A percentile compares a stretch with the other conserved stretches of the same genome.
Conservation (phyloP, 768 basidiomycete species). For the Pisolithus orientalis region DNA sequence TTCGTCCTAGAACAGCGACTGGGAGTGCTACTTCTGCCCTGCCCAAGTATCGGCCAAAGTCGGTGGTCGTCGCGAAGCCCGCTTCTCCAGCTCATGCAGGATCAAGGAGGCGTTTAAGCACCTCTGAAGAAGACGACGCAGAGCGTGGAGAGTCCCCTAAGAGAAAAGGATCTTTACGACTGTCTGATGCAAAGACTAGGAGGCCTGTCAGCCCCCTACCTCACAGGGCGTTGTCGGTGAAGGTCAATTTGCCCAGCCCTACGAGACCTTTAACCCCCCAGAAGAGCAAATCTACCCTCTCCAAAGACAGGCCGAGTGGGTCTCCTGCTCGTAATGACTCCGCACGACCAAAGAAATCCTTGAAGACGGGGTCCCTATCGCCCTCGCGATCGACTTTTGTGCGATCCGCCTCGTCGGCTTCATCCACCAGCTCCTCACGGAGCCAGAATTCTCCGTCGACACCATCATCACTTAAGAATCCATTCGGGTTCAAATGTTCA, state of each 20-base stretch:
- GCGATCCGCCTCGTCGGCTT: constrained; percentile 61
- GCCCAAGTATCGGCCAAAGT: constrained; percentile 69
- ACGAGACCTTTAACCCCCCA: constrained; percentile 42
- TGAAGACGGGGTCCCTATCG: constrained; percentile 42
- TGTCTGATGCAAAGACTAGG: constrained; percentile 37
- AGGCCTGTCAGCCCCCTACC: constrained; percentile 73
- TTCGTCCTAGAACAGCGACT: constrained; percentile 46
- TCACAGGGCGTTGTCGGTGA: constrained; percentile 48
- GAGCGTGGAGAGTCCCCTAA: constrained; percentile 26
- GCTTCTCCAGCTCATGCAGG: constrained; percentile 52
- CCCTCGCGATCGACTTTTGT: constrained; percentile 39
- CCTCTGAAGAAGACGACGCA: constrained; percentile 57
- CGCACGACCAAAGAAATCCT: constrained; percentile 49
- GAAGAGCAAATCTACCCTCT: constrained; percentile 27
- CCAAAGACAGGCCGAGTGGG: constrained; percentile 30
- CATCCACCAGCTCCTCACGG: constrained; percentile 48
- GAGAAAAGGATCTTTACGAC: constrained; percentile 24
- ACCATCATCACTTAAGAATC: constrained; percentile 21
- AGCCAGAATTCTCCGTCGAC: constrained; percentile 28
- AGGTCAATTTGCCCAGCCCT: constrained; percentile 35
- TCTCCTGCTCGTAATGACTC: constrained; percentile 39
- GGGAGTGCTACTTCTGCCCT: constrained; percentile 45
- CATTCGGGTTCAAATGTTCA: constrained; percentile 27
- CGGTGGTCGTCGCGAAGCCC: constrained; percentile 43
- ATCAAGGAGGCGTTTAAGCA: constrained; percentile 56